Evolutionary conservation across 139 green algal species (phyloP), one percentile per base, ranked within the genome.

Genomic region (Chlamydomonas schloesseri): DNA sequence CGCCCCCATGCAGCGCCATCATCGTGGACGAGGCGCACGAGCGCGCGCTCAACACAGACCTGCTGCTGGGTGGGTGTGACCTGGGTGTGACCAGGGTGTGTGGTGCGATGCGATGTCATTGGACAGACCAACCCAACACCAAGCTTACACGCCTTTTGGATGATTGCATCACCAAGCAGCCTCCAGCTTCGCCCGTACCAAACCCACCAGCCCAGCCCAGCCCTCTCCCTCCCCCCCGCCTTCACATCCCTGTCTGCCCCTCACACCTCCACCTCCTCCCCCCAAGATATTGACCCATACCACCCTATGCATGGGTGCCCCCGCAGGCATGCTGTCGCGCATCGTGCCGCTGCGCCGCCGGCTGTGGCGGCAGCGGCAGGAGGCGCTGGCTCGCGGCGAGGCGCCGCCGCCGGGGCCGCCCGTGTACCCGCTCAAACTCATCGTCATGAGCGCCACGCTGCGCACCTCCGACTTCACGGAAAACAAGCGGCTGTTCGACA

Each of bases 371-470:
- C 86, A 93, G 89, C 84, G 84, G 34, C 67, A 78, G 68, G 80
- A 77, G 67, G 89, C 81, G 70, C 24, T 53, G 29, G 29, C 47
- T 0, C 47, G 37, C 47, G 84, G 88, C 60, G 77, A 83, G 55
- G 28, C 67, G 23, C 78, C 34, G 26, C 67, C 79, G 31, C 9
- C 53, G 78, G 50, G 79, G 78, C 65, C 8, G 67, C 29, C 89
- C n/a, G 87, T 97, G 11, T 77, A 89, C n/a, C 96, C 97, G 0
- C 93, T 99, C 17, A 98, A 98, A 91, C 92, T 99, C 26, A 93
- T 99, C 83, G 97, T 99, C 89, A 99, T 99, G 97, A 98, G 94
- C 58, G 97, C 97, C 73, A 99, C 97, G 1, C 91, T 99, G 70
- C 87, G 95, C 10, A 93, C 94, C 2, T 86, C 92, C 34, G 96